Conservation (phyloP, 2,329 filamentous ascomycete genomes). For the Cercospora beticola region DNA sequence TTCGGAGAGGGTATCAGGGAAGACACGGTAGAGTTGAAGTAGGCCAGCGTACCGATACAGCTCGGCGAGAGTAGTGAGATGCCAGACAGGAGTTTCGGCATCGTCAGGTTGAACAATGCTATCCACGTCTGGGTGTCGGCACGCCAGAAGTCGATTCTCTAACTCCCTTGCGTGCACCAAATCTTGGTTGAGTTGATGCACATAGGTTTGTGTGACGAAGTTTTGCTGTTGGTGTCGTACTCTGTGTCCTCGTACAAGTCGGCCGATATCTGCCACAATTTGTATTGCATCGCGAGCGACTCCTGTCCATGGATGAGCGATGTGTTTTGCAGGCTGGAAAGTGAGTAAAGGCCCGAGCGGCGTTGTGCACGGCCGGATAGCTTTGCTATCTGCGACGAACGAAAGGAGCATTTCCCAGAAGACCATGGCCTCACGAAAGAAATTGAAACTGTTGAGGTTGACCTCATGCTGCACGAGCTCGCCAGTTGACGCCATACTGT, state of each 20-base stretch:
- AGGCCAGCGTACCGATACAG: constrained; percentile 55
- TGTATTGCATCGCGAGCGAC: constrained; percentile 48
- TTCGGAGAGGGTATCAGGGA: constrained; percentile 41
- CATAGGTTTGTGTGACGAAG: constrained; percentile 27
- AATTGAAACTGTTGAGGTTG: constrained; percentile 43
- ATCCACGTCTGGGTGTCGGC: constrained; percentile 49
- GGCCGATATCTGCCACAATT: constrained; percentile 48
- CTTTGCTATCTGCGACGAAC: constrained; percentile 48
- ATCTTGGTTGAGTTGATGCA: constrained; percentile 24
- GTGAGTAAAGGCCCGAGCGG: constrained; percentile 38
- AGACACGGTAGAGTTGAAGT: constrained; percentile 57
- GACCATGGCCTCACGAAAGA: constrained; percentile 58
- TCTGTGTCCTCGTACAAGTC: constrained; percentile 31
- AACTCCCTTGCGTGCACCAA: constrained; percentile 41
- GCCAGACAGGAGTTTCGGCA: constrained; percentile 52
- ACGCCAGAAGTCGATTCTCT: constrained; percentile 51
- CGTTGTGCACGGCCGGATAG: constrained; percentile 45
- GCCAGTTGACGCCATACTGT: constrained; percentile 15
- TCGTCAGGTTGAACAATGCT: constrained; percentile 55
- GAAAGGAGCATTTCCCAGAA: constrained; percentile 56
- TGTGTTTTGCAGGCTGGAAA: constrained; percentile 15
- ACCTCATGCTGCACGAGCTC: constrained; percentile 10
- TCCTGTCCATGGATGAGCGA: constrained; percentile 48
- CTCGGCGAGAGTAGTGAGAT: constrained; percentile 56
- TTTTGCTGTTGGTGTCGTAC: constrained; percentile 20